Evolutionary conservation across 73 alveolate genomes (phyloP), one percentile per base, ranked within the genome.

Genomic region (Effrenium voratum): DNA sequence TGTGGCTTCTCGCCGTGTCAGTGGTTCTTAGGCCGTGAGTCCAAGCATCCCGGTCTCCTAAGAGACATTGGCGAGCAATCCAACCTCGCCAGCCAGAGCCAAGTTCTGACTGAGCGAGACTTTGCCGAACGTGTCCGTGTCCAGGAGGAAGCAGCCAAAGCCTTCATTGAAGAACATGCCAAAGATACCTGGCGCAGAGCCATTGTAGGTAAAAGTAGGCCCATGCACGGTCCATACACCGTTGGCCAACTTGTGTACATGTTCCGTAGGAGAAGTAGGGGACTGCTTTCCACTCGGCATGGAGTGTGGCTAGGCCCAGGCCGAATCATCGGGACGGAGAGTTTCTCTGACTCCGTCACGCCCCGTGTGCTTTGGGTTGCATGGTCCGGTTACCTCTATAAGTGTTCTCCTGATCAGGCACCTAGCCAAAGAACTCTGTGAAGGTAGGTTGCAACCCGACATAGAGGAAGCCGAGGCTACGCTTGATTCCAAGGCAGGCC

Each of bases 271-370:
- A 46, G 59, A 0, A 52, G 84, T 22, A 34, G 86, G 0, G 95
- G 95, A 6, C 77, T 66, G 75, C 57, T 88, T 12, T 63, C 86
- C 15, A 88, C 95, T 0, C 84, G 95, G 1, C 95, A 88, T 63
- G 95, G 95, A 0, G 86, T 66, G 28, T 88, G 95, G 95, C n/a
- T 40, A 13, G 95, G 95, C 13, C 95, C 95, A 0, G 95, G 95
- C 2, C 28, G 47, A 3, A 52, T 88, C 34, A 73, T 88, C 6
- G 95, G 95, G 0, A 43, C 41, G 0, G 95, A 88, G 40, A 88
- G 95, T 13, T 88, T 77, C 32, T 12, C 38, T 0, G 46, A 32
- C 1, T 32, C 86, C 32, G 55, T 73, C 6, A 30, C n/a, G 5
- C 95, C 95, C 0, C 6, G 84, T 1, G 73, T 88, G 12, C 41